A percentile compares a stretch with the other conserved stretches of the same genome.
These are phyloP conservation scores for Choanephora cucurbitarum DNA, from an alignment of 371 early-diverging fungal genomes.

Conservation along the genomic window DNA sequence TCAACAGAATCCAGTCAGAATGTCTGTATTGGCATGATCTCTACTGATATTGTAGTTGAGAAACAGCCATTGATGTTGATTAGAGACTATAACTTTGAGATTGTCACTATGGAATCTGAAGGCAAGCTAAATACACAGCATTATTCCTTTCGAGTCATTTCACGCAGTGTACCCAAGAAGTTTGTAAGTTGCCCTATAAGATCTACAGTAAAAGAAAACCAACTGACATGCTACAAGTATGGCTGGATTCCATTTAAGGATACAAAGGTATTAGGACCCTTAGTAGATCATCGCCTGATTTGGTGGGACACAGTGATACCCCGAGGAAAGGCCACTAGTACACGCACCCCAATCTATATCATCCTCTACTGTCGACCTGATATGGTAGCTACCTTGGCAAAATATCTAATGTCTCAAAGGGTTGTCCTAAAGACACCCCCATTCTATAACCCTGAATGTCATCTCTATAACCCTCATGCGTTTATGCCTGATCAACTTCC, in stretches of 20 bases:
- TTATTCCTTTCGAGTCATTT: conserved; percentile 37
- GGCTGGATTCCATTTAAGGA: conserved; percentile 54
- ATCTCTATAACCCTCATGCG: conserved; percentile 36
- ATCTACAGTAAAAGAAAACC: too few species aligned
- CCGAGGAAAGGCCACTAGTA: conserved; percentile 29
- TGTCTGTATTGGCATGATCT: conserved; percentile 48
- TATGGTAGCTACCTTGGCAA: conserved; percentile 14
- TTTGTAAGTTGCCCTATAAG: too few species aligned
- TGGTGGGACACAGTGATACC: conserved; percentile 58
- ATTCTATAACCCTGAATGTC: conserved; percentile 38
- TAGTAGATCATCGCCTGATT: conserved; percentile 34
- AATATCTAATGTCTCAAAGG: conserved; percentile 19
- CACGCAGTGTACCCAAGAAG: conserved; percentile 24
- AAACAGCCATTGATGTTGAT: conserved; percentile 25
- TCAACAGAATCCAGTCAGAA: conserved; percentile 12
- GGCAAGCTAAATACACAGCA: conserved; percentile 35
- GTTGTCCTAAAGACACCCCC: conserved; percentile 34
- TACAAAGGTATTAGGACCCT: conserved; percentile 46
- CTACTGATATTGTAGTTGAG: conserved; percentile 43
- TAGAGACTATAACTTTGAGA: conserved; percentile 42
- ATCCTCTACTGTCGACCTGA: conserved; percentile 42
- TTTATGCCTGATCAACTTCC: not conserved
- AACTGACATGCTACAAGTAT: too few species aligned
- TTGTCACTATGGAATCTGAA: conserved; percentile 33
- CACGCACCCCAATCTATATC: conserved; percentile 40